Base-by-base conservation (phyloP, 2,329 filamentous ascomycete genomes). In the Trichophaea hybrida region DNA sequence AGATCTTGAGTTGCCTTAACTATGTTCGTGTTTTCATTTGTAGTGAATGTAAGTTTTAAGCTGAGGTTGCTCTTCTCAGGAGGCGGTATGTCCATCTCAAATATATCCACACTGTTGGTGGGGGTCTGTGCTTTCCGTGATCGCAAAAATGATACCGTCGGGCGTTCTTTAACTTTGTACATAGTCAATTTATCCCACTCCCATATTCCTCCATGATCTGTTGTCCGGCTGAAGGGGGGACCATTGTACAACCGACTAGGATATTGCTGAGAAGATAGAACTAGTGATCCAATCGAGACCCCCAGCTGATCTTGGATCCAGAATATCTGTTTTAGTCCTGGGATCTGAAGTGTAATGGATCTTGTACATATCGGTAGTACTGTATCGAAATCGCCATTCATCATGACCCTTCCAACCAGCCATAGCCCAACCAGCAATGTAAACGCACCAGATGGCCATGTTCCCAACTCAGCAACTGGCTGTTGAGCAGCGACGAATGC, bases 371-470 rank as follows among this genome's bases (percentile, higher is more conserved):
- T 7, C 37, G 37, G 37, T 7, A 40, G n/a, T 7, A n/a, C 7
- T 7, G 37, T 40, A 40, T 40, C 37, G 37, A 7, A 40, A n/a
- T 40, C n/a, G 7, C 37, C 7, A 7, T 40, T 7, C 7, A 40
- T 7, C 7, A 34, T 13, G n/a, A 31, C 8, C 8, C 24, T 10
- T 1, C 5, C 10, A 12, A 13, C 52, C 7, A 55, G 33, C 52
- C 52, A 55, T 32, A 55, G 52, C 5, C 52, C 52, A 4, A 55
- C 52, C n/a, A 55, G 7, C 8, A 56, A 31, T 31, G 54, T 46
- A 7, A 48, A 5, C 24, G 35, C 13, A 31, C 52, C 35, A 1
- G 52, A 37, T 6, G 52, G 52, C 52, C 52, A 55, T 12, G 5
- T 12, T 6, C 52, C 52, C 6, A 55, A 6, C 24, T 55, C 52